A percentile compares a stretch with the other conserved stretches of the same genome.
phyloP scores from a whole-genome alignment of 2,329 filamentous ascomycete species.

The Cladosporium phlei region DNA sequence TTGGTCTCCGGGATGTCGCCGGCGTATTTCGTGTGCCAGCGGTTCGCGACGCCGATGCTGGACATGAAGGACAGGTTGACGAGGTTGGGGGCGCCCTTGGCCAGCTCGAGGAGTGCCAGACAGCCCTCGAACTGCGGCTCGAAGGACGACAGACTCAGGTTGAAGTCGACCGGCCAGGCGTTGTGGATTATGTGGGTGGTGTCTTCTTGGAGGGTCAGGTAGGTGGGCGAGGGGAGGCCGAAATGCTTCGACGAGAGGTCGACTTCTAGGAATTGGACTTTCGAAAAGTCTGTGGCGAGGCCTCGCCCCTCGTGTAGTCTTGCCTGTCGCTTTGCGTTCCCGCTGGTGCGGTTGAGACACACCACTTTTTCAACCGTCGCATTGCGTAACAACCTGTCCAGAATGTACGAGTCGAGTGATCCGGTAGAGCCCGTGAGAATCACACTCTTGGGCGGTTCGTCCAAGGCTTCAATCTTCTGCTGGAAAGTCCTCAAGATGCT shows the following conservation, averaged over 20 bases:
- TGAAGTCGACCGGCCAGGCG: conserved; percentile 37
- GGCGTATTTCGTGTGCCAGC: conserved; percentile 18
- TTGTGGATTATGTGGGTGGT: conserved; percentile 33
- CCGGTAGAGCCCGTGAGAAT: conserved; percentile 36
- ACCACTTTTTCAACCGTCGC: conserved; percentile 25
- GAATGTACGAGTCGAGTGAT: conserved; percentile 32
- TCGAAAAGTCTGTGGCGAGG: conserved; percentile 22
- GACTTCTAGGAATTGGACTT: conserved; percentile 23
- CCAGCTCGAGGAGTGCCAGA: conserved; percentile 24
- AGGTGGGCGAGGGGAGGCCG: conserved; percentile 20
- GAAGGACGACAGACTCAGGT: conserved; percentile 29
- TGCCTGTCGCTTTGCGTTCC: conserved; percentile 18
- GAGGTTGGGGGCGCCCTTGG: conserved; percentile 26
- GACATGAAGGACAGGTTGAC: conserved; percentile 38
- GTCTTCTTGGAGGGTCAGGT: conserved; percentile 17
- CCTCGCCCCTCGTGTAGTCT: conserved; percentile 22
- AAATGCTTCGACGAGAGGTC: not conserved
- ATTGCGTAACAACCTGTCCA: conserved; percentile 27
- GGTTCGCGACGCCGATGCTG: conserved; percentile 24
- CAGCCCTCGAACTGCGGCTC: conserved; percentile 19
- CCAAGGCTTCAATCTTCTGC: not conserved
- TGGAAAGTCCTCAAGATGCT: not conserved
- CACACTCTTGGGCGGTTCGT: conserved; percentile 18
- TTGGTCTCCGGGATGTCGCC: not conserved
- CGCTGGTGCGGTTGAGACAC: conserved; percentile 29